A percentile compares a stretch with the other conserved stretches of the same genome.
phyloP scores from a whole-genome alignment of 2,329 filamentous ascomycete species.

The Phyllosticta citriasiana region DNA sequence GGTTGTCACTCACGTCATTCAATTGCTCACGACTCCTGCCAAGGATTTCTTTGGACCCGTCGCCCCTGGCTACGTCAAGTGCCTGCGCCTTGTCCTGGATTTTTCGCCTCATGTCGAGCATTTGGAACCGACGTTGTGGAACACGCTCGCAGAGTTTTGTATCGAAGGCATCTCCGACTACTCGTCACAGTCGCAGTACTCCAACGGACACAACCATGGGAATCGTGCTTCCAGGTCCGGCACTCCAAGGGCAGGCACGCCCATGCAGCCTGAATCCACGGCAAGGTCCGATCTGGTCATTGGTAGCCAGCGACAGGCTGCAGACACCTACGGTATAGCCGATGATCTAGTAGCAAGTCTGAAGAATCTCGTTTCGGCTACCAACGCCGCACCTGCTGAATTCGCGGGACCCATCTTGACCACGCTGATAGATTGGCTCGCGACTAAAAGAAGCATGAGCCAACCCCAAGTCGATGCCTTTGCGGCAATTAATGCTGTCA shows the following conservation, averaged over 20 bases:
- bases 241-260: neutral
- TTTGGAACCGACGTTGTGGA: constrained; percentile 60
- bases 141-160: constrained; percentile 60
- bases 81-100: constrained; percentile 58
- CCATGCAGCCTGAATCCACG: constrained; percentile 12
- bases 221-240: constrained; percentile 13
- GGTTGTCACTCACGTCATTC: constrained; percentile 70
- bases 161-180: constrained; percentile 45
- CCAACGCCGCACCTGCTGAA: constrained; percentile 56
- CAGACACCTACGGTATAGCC: constrained; percentile 13
- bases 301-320: constrained; percentile 10
- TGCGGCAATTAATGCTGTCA: constrained; percentile 60
- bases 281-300: constrained; percentile 8
- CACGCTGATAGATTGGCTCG: constrained; percentile 51
- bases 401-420: constrained; percentile 47
- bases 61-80: constrained; percentile 67
- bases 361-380: constrained; percentile 50
- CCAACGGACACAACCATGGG: constrained; percentile 15
- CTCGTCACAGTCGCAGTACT: constrained; percentile 18
- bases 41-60: constrained; percentile 60
- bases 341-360: constrained; percentile 51
- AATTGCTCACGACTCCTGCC: constrained; percentile 55
- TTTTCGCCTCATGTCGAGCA: constrained; percentile 73
- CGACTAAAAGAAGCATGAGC: constrained; percentile 48
- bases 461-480: constrained; percentile 64